Base-by-base conservation (phyloP, 495 filamentous ascomycete genomes). In the Saxispiralis lemnorum region DNA sequence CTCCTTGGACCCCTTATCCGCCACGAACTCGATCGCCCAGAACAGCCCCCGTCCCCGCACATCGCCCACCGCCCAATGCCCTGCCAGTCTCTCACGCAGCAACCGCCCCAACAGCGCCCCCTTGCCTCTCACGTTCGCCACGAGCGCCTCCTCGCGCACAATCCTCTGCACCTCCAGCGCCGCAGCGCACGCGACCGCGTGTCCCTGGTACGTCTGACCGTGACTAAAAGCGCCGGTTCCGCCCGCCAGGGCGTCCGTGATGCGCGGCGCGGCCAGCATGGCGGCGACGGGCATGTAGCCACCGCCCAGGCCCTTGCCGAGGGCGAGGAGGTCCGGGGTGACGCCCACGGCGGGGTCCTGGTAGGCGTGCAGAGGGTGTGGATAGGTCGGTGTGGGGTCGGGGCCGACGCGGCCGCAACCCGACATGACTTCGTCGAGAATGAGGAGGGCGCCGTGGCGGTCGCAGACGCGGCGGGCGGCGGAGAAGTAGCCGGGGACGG, bases 1-100 rank as follows among this genome's bases (percentile, higher is more conserved):
- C 44, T 69, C 62, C 47, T 77, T 79, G 2, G 64, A 71, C 1
- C 14, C 43, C 48, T 68, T 72, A 47, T 76, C 61, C 38, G 63
- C 58, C 31, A 80, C 73, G 31, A 78, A 73, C 44, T 79, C 75
- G 39, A 76, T 57, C 4, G 66, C 75, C 72, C 73, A 78, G 55
- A 82, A 80, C 11, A 82, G 58, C 0, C 78, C 76, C 11, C 65
- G 65, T 4, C 78, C 78, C 7, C 78, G 66, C 44, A 83, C 72
- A 51, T 79, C 65, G 11, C 75, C 78, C 2, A 83, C 75, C 31
- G 75, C 61, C 7, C 67, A 67, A 49, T 73, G 69, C 33, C 44
- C 45, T 0, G 49, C 59, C 2, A 83, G 52, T 4, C 58, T 58
- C 38, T 59, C 49, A n/a, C 56, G 56, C 13, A 81, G 61, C 9